phyloP scores from a whole-genome alignment of 495 filamentous ascomycete species.

The Penicillium diatomitis region DNA sequence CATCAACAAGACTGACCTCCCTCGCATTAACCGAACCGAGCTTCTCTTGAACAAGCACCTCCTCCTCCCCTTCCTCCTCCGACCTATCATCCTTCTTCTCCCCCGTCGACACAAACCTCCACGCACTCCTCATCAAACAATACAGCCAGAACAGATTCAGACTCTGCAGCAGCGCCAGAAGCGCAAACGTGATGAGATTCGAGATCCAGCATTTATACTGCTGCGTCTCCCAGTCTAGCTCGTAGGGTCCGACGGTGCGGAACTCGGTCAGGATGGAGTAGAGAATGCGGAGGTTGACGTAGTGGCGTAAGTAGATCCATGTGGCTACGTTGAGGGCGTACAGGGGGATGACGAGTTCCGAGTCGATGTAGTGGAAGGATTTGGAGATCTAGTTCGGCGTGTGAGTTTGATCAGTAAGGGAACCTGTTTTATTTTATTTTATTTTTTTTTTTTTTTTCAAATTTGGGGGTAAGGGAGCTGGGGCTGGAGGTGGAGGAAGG shows the following conservation, averaged over 20 bases:
- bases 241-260: slow-evolving; percentile 69
- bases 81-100: slow-evolving; percentile 23
- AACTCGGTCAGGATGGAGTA: slow-evolving; percentile 70
- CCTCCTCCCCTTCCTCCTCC: slow-evolving; percentile 8
- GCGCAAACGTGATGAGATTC: slow-evolving; percentile 51
- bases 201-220: slow-evolving; percentile 67
- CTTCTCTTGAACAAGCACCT: neutral
- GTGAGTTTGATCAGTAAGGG: too few species aligned
- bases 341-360: slow-evolving; percentile 59
- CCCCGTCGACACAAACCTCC: slow-evolving; percentile 12
- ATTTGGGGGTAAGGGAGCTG: too few species aligned
- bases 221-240: slow-evolving; percentile 63
- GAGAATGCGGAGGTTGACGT: slow-evolving; percentile 72
- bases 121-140: slow-evolving; percentile 46
- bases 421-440: too few species aligned
- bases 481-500: too few species aligned
- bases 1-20: neutral
- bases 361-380: slow-evolving; percentile 75
- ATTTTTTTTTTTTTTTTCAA: too few species aligned
- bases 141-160: slow-evolving; percentile 76
- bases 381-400: slow-evolving; percentile 57
- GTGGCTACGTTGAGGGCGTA: slow-evolving; percentile 63
- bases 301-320: slow-evolving; percentile 87
- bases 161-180: slow-evolving; percentile 59
- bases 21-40: neutral